These are phyloP conservation scores for Tetracladium setigerum DNA, from an alignment of 495 filamentous ascomycete genomes.

Conservation along the genomic window DNA sequence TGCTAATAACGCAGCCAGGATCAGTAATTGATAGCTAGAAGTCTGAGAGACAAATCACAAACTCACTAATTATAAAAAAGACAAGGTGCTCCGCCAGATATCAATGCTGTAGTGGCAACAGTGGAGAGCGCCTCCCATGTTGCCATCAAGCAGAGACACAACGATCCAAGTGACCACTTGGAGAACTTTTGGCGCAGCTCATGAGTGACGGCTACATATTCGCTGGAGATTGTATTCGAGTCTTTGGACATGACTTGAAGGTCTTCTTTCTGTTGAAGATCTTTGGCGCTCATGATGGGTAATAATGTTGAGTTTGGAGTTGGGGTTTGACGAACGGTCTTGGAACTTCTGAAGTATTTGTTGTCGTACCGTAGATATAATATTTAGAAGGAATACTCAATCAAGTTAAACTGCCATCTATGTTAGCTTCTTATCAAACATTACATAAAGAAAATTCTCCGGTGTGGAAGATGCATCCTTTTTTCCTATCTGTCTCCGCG, in stretches of 20 bases:
- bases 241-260: neutral
- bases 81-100: constrained; percentile 25
- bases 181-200: constrained; percentile 13
- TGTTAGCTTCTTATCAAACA: too few species aligned
- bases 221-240: too few species aligned
- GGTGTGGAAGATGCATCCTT: too few species aligned
- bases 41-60: neutral
- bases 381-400: neutral
- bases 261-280: neutral
- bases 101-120: constrained; percentile 15
- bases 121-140: constrained; percentile 28
- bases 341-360: neutral
- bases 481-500: too few species aligned
- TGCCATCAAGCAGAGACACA: constrained; percentile 24
- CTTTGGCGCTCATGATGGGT: too few species aligned
- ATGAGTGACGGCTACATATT: too few species aligned
- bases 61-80: constrained; percentile 29
- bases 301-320: too few species aligned
- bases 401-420: too few species aligned
- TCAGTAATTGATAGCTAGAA: too few species aligned
- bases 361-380: neutral
- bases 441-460: too few species aligned
- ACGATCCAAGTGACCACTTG: constrained; percentile 11
- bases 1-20: neutral
- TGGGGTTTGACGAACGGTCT: too few species aligned